A percentile compares a stretch with the other conserved stretches of the same genome.
phyloP scores from a whole-genome alignment of 2,329 filamentous ascomycete genomes.

The Teratosphaeriaceae sp. region DNA sequence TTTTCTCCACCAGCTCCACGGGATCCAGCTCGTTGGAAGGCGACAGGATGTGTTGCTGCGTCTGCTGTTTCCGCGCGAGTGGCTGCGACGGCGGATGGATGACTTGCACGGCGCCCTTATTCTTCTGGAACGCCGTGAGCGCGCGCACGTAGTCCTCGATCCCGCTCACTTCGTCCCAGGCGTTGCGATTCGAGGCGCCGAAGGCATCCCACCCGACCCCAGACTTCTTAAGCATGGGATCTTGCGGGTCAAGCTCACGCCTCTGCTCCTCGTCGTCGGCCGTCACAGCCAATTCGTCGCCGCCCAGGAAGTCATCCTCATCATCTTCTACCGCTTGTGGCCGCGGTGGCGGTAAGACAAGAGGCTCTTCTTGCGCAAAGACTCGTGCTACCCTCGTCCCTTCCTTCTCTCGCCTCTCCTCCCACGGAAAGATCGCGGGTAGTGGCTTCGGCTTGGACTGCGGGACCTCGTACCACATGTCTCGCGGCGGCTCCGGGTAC shows the following conservation, averaged over 20 bases:
- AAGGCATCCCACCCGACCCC: conserved; percentile 62
- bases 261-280: conserved; percentile 1
- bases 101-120: conserved; percentile 36
- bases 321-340: conserved; percentile 9
- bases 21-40: conserved; percentile 19
- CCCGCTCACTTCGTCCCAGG: conserved; percentile 86
- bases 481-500: conserved; percentile 75
- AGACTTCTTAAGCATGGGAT: conserved; percentile 38
- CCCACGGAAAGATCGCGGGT: conserved; percentile 85
- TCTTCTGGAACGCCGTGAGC: conserved; percentile 56
- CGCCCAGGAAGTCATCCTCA: conserved; percentile 11
- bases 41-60: conserved; percentile 17
- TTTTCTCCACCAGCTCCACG: conserved; percentile 23
- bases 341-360: too few relatives aligned
- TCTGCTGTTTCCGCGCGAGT: too few relatives aligned
- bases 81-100: too few relatives aligned
- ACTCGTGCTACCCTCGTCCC: conserved; percentile 58
- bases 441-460: conserved; percentile 46
- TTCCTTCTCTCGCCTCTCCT: conserved; percentile 65
- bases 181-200: conserved; percentile 57
- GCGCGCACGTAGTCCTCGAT: conserved; percentile 83
- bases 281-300: conserved; percentile 24
- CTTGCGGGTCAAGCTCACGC: conserved; percentile 21
- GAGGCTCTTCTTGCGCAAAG: conserved; percentile 52
- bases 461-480: conserved; percentile 86